A percentile compares a stretch with the other conserved stretches of the same genome.
phyloP scores from a whole-genome alignment of 495 filamentous ascomycete genomes.

The Entonaema liquescens region DNA sequence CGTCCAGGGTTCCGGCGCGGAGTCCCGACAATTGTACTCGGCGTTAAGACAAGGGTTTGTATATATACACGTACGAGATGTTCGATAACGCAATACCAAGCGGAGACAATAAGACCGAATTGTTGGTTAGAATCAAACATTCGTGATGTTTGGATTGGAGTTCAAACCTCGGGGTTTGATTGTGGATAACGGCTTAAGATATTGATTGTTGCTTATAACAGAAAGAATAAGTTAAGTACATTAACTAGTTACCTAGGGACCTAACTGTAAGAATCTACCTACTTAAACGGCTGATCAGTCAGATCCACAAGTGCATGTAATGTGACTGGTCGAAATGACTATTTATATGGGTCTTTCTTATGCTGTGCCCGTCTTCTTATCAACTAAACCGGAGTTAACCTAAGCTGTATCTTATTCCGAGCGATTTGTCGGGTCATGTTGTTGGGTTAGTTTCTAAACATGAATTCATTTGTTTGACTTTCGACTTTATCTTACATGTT shows the following conservation, averaged over 20 bases:
- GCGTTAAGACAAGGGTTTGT: not conserved
- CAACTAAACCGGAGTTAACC: not conserved
- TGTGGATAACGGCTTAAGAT: not conserved
- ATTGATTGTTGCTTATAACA: not conserved
- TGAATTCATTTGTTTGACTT: constrained; percentile 9
- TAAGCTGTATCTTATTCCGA: too few relatives aligned
- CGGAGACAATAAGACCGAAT: constrained; percentile 10
- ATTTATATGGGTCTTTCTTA: not conserved
- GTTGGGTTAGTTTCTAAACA: not conserved
- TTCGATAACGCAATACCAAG: not conserved
- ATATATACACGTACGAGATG: not conserved
- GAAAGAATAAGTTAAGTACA: not conserved
- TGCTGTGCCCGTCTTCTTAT: not conserved
- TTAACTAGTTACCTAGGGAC: too few relatives aligned
- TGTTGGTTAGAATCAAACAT: constrained; percentile 1
- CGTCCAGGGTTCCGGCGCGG: not conserved
- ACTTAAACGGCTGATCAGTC: not conserved
- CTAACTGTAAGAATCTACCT: too few relatives aligned
- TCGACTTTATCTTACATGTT: not conserved
- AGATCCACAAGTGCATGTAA: not conserved
- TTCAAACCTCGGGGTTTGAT: constrained; percentile 6
- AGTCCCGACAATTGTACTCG: not conserved
- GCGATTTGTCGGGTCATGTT: not conserved
- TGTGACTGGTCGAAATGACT: not conserved
- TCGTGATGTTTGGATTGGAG: not conserved